Evolutionary conservation across 306 rosid genomes (phyloP).

Genomic region (Carpinus viminea): DNA sequence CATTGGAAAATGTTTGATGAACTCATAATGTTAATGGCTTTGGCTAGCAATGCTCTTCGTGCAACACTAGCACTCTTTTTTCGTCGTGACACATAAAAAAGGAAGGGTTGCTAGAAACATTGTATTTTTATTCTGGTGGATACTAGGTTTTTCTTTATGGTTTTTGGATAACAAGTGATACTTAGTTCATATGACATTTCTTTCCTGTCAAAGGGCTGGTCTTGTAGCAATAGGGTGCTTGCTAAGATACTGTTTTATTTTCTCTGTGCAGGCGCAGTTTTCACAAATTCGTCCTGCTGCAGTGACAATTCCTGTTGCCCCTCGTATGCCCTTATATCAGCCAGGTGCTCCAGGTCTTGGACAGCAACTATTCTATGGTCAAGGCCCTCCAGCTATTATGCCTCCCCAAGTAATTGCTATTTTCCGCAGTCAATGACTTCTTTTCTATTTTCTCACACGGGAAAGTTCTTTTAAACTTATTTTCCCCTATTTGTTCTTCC

Average conservation of each 20-base stretch:
- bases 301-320: slow-evolving; percentile 61
- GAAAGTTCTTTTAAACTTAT: neutral
- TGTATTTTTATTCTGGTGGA: neutral
- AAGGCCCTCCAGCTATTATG: slow-evolving; percentile 69
- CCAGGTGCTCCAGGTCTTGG: slow-evolving; percentile 81
- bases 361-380: slow-evolving; percentile 76
- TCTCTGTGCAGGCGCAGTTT: slow-evolving; percentile 57
- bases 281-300: slow-evolving; percentile 74
- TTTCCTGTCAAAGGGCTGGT: neutral
- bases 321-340: slow-evolving; percentile 72
- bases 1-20: neutral
- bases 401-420: slow-evolving; percentile 64
- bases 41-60: neutral
- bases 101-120: neutral
- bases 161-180: neutral
- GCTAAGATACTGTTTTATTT: neutral
- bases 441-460: neutral
- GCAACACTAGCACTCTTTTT: neutral
- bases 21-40: neutral
- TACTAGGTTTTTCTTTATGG: neutral
- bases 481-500: neutral
- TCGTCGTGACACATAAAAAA: neutral
- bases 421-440: neutral
- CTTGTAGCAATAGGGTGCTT: neutral
- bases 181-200: neutral